Conservation (phyloP, 169 alveolate genomes). For the Hammondia hammondi region DNA sequence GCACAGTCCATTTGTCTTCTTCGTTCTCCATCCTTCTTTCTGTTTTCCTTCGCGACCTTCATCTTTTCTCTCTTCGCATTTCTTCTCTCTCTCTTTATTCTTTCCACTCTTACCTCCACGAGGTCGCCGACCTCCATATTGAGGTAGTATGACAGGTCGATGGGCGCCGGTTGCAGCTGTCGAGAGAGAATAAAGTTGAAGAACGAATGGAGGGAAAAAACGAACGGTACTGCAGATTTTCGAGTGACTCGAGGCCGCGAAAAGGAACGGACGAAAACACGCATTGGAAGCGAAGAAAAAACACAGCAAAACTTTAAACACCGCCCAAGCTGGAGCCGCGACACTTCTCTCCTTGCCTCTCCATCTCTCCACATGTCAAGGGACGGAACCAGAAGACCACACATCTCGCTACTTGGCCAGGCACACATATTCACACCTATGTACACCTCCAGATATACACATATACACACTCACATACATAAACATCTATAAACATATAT, state of each 20-base stretch:
- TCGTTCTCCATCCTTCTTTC: not conserved
- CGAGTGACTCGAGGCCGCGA: not conserved
- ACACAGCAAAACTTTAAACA: too few relatives aligned
- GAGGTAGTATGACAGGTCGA: constrained; percentile 83
- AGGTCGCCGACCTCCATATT: constrained; percentile 85
- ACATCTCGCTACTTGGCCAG: too few relatives aligned
- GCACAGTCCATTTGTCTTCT: not conserved
- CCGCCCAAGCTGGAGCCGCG: not conserved
- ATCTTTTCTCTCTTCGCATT: not conserved
- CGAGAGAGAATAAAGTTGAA: not conserved
- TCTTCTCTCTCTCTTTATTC: not conserved
- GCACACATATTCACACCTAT: too few relatives aligned
- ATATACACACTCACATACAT: too few relatives aligned
- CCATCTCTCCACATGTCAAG: too few relatives aligned
- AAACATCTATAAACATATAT: too few relatives aligned
- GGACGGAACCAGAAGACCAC: too few relatives aligned
- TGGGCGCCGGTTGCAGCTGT: constrained; percentile 75
- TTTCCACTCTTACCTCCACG: constrained; percentile 70
- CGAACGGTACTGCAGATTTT: not conserved
- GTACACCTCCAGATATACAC: too few relatives aligned
- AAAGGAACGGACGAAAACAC: not conserved
- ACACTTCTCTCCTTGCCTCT: too few relatives aligned
- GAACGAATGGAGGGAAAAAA: too few relatives aligned
- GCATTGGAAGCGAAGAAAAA: not conserved
- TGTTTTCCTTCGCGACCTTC: not conserved